phyloP scores from a whole-genome alignment of 768 basidiomycete genomes.

The Hortiboletus flavorubellus region DNA sequence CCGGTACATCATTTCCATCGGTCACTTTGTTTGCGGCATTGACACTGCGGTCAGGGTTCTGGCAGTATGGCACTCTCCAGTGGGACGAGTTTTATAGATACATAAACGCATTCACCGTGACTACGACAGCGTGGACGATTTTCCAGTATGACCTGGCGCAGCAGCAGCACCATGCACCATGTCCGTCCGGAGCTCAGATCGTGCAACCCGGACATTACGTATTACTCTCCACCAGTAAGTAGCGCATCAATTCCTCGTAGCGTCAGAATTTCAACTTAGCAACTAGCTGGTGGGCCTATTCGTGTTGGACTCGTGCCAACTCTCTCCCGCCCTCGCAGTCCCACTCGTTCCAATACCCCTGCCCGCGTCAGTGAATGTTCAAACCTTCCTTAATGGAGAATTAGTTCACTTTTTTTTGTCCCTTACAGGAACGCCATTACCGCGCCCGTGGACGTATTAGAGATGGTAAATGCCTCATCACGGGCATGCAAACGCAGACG shows the following conservation, averaged over 20 bases:
- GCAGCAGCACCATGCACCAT: neutral
- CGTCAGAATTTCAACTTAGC: too few species aligned
- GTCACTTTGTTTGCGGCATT: neutral
- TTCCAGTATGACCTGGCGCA: neutral
- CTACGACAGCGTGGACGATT: neutral
- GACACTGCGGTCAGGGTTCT: neutral
- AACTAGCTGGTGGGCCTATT: neutral
- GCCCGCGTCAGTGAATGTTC: neutral
- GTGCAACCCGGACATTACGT: too few species aligned
- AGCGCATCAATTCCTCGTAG: too few species aligned
- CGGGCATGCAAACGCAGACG: neutral
- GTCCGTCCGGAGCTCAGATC: neutral
- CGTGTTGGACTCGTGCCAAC: neutral
- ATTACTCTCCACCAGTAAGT: neutral
- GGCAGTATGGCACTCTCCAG: neutral
- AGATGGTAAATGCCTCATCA: neutral
- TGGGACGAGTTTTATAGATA: neutral
- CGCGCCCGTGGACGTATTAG: neutral
- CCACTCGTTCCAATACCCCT: neutral
- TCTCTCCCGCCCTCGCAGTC: neutral
- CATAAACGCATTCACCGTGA: neutral
- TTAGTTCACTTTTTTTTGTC: too few species aligned
- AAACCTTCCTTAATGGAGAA: too few species aligned
- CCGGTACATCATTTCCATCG: neutral
- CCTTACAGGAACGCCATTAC: neutral